phyloP scores from a whole-genome alignment of 352 stramenopile species.

The Plasmopara halstedii region DNA sequence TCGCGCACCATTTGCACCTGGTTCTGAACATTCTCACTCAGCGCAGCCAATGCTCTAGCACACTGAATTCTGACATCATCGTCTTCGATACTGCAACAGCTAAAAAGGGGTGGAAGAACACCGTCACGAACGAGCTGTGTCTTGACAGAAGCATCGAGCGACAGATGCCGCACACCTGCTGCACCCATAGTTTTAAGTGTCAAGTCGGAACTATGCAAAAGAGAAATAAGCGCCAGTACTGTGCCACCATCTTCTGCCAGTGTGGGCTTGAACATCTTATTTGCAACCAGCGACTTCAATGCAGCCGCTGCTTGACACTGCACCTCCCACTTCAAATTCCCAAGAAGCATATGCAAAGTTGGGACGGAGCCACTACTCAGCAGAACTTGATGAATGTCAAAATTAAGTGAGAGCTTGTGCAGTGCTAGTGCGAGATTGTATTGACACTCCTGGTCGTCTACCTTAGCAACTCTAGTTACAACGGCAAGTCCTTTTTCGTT shows the following conservation, averaged over 20 bases:
- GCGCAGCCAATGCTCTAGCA: constrained; percentile 81
- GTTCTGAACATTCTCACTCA: constrained; percentile 90
- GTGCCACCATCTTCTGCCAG: constrained; percentile 81
- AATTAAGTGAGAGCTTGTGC: constrained; percentile 84
- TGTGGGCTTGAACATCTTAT: constrained; percentile 86
- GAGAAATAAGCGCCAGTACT: constrained; percentile 73
- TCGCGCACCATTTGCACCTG: constrained; percentile 85
- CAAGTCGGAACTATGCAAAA: constrained; percentile 71
- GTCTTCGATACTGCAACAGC: constrained; percentile 44
- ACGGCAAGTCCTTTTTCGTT: constrained; percentile 71
- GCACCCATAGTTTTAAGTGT: constrained; percentile 84
- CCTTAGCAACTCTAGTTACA: constrained; percentile 81
- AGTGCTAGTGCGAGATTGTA: constrained; percentile 86
- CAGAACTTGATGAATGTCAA: constrained; percentile 56
- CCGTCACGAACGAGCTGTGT: constrained; percentile 61
- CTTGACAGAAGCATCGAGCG: constrained; percentile 67
- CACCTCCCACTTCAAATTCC: constrained; percentile 60
- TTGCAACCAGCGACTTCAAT: constrained; percentile 88
- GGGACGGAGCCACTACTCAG: constrained; percentile 49
- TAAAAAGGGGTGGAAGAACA: constrained; percentile 55
- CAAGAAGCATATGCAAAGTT: constrained; percentile 67
- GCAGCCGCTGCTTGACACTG: constrained; percentile 85
- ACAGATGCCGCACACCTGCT: constrained; percentile 83
- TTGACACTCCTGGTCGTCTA: constrained; percentile 88
- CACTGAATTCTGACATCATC: constrained; percentile 87